Base-by-base conservation (phyloP, 1,139 yeast species). In the Geotrichum citri-aurantii region DNA sequence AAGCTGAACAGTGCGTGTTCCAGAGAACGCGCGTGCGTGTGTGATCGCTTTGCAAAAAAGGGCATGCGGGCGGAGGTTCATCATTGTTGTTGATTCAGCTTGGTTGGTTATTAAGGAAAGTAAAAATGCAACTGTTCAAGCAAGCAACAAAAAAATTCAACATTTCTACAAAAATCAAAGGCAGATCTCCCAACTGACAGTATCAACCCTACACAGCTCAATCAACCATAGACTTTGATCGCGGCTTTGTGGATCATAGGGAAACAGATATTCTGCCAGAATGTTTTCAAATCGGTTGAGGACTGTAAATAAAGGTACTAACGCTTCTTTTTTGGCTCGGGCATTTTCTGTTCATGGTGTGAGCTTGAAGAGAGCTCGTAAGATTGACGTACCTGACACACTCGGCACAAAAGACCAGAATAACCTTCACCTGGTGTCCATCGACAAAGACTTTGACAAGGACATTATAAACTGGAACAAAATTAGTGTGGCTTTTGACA, bases 381-480 rank as follows among this genome's bases (percentile, higher is more conserved):
- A 33, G 6, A 33, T 33, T 14, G 40, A 33, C 40, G 40, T 52
- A 14, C 56, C 57, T 5, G 48, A 57, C 29, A 47, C 50, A 3
- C 31, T 57, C 2, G 46, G 57, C 47, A 50, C 33, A 11, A 21
- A 49, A 8, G 11, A 44, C 19, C 42, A 48, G 31, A 58, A 55
- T 40, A 50, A 48, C 48, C 48, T 59, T 11, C 47, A 55, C 44
- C 44, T 57, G 46, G 55, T 48, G 14, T 56, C 60, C 21, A 52
- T 58, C 31, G 57, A 59, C 29, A 48, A 52, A 12, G 23, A 46
- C 49, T 49, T 59, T 50, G 37, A 42, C 33, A 48, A 57, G 23
- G 53, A 47, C 46, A 14, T 50, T 31, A 56, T 46, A 8, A 50
- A 59, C 31, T 59, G 55, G 56, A 52, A 55, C 23, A 48, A 49